Conservation (phyloP, 75 land plant genomes). For the Sequoia sempervirens region DNA sequence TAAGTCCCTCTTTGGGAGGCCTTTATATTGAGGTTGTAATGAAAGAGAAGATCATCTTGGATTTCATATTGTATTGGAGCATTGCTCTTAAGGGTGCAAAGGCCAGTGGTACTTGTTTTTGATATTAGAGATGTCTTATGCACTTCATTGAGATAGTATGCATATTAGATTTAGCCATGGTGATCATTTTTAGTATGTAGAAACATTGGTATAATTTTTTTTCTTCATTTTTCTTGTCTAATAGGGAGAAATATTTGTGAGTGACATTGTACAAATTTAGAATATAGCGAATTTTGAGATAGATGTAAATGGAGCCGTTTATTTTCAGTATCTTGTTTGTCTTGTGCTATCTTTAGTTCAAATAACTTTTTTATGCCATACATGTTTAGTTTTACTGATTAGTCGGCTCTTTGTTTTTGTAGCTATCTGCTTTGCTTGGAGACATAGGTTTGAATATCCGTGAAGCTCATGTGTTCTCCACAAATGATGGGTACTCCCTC, state of each 20-base stretch:
- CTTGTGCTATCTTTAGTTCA: not conserved
- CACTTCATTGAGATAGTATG: not conserved
- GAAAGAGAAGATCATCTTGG: no score
- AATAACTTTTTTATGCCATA: not conserved
- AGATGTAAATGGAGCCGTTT: not conserved
- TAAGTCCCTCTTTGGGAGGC: no score
- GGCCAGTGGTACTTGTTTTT: not conserved
- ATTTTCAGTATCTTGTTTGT: not conserved
- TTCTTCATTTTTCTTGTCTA: not conserved
- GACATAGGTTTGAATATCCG: slow-evolving; percentile 84
- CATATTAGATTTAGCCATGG: not conserved
- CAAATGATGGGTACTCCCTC: slow-evolving; percentile 77
- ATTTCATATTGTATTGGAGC: no score
- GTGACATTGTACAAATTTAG: not conserved
- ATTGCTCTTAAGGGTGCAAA: no score
- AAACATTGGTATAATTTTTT: not conserved
- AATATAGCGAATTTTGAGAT: not conserved
- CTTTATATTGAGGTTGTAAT: no score
- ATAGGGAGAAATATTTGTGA: not conserved
- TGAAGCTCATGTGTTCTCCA: slow-evolving; percentile 88
- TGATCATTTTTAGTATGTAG: not conserved
- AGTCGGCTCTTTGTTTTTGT: slow-evolving; percentile 1
- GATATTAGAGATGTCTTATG: not conserved
- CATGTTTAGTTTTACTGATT: not conserved
- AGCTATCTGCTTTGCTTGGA: slow-evolving; percentile 83